A percentile compares a stretch with the other conserved stretches of the same genome.
These are phyloP conservation scores for Penicillium subrubescens DNA, from an alignment of 495 filamentous ascomycete species.

Conservation along the genomic window DNA sequence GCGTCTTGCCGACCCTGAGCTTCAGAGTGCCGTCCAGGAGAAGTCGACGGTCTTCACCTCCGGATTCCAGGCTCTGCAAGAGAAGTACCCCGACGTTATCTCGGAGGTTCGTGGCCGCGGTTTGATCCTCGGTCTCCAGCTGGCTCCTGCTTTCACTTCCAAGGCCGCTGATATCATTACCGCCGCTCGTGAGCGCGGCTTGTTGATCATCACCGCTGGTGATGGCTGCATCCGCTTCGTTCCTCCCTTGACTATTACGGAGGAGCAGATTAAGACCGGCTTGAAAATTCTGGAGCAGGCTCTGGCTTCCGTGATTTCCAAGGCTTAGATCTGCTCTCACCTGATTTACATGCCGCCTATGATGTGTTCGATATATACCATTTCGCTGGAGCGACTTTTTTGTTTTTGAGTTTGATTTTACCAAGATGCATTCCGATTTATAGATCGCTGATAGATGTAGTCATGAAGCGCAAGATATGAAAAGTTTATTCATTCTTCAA, in stretches of 20 bases:
- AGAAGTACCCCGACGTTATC: constrained; percentile 70
- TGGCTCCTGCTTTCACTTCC: constrained; percentile 65
- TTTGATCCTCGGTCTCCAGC: constrained; percentile 81
- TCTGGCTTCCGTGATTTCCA: constrained; percentile 54
- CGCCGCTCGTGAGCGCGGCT: constrained; percentile 82
- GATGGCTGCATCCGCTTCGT: constrained; percentile 87
- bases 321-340: constrained; percentile 18
- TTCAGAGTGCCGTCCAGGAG: constrained; percentile 64
- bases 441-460: constrained; percentile 1
- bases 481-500: neutral
- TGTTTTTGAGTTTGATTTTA: neutral
- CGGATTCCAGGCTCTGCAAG: constrained; percentile 63
- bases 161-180: constrained; percentile 65
- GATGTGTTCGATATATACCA: constrained; percentile 30
- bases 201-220: constrained; percentile 90
- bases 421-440: neutral
- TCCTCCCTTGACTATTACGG: constrained; percentile 74
- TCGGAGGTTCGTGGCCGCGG: constrained; percentile 80
- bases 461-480: neutral
- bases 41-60: constrained; percentile 67
- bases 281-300: constrained; percentile 77
- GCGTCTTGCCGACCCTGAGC: constrained; percentile 63
- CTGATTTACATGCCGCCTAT: constrained; percentile 18
- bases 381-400: constrained; percentile 19
- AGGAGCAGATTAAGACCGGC: constrained; percentile 74